Conservation (phyloP, 495 filamentous ascomycete genomes). For the Hypoxylon intermedium region DNA sequence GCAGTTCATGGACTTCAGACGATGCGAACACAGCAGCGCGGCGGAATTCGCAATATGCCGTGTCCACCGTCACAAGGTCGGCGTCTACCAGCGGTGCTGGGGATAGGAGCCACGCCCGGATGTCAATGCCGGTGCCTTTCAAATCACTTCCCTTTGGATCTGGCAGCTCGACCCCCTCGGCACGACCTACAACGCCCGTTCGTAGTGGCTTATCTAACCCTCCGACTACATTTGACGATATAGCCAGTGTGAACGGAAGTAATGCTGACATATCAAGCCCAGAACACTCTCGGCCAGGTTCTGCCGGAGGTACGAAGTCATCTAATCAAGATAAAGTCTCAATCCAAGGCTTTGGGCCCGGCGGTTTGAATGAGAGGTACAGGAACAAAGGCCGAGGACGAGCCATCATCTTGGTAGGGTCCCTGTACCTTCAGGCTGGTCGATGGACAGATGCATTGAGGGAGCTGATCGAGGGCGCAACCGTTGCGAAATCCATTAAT, state of each 20-base stretch:
- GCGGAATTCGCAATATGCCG: slow-evolving; percentile 63
- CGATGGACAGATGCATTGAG: slow-evolving; percentile 88
- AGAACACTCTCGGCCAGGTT: slow-evolving; percentile 47
- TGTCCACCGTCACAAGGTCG: slow-evolving; percentile 52
- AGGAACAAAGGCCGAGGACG: slow-evolving; percentile 85
- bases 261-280: slow-evolving; percentile 42
- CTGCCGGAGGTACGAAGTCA: slow-evolving; percentile 49
- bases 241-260: slow-evolving; percentile 55
- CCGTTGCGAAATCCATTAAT: slow-evolving; percentile 76
- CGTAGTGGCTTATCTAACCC: slow-evolving; percentile 61
- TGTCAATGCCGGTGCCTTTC: slow-evolving; percentile 70
- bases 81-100: slow-evolving; percentile 54
- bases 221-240: slow-evolving; percentile 76
- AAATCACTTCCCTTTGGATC: slow-evolving; percentile 46
- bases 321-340: slow-evolving; percentile 78
- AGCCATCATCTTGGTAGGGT: slow-evolving; percentile 79
- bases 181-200: slow-evolving; percentile 60
- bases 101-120: slow-evolving; percentile 64
- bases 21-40: slow-evolving; percentile 48
- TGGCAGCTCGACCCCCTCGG: slow-evolving; percentile 56
- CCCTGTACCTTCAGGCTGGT: slow-evolving; percentile 85
- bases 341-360: slow-evolving; percentile 83
- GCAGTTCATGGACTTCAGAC: slow-evolving; percentile 45
- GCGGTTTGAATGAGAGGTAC: slow-evolving; percentile 72
- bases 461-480: slow-evolving; percentile 81